A percentile compares a stretch with the other conserved stretches of the same genome.
Conservation (phyloP, 768 basidiomycete genomes). For the Exidia glandulosa region DNA sequence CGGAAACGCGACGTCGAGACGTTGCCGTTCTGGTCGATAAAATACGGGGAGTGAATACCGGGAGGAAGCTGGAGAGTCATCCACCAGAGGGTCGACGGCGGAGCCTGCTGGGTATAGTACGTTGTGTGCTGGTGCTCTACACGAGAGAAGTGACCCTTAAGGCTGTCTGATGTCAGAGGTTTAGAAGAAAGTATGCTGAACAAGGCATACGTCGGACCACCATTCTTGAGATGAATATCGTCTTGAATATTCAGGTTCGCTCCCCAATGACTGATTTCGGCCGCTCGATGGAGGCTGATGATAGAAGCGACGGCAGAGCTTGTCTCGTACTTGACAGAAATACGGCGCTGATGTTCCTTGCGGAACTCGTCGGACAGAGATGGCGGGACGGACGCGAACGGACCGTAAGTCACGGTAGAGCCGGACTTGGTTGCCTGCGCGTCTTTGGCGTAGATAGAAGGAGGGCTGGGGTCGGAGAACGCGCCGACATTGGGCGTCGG, state of each 20-base stretch:
- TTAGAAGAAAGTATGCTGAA: conserved; percentile 1
- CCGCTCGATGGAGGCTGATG: conserved; percentile 55
- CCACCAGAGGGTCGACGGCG: conserved; percentile 60
- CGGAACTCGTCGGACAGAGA: conserved; percentile 49
- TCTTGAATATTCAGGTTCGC: conserved; percentile 90
- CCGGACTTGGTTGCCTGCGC: conserved; percentile 59
- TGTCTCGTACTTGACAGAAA: conserved; percentile 71
- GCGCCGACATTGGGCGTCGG: conserved; percentile 59
- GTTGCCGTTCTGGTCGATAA: conserved; percentile 87
- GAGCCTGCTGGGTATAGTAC: conserved; percentile 48
- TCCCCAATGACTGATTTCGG: conserved; percentile 97
- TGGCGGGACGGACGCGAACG: conserved; percentile 63
- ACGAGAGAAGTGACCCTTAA: conserved; percentile 94
- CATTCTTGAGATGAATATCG: conserved; percentile 74
- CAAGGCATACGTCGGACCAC: conserved; percentile 69
- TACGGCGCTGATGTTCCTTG: conserved; percentile 46
- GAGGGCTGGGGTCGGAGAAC: conserved; percentile 53
- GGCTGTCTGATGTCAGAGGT: conserved; percentile 30
- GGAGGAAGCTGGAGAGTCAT: conserved; percentile 75
- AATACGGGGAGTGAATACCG: conserved; percentile 74
- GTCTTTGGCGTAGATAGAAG: conserved; percentile 52
- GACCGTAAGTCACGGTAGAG: conserved; percentile 78
- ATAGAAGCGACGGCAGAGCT: conserved; percentile 77
- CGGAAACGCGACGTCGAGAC: conserved; percentile 90
- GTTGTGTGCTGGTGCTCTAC: conserved; percentile 71